These are phyloP conservation scores for Cytauxzoon felis DNA, from an alignment of 169 alveolate genomes.

Conservation along the genomic window DNA sequence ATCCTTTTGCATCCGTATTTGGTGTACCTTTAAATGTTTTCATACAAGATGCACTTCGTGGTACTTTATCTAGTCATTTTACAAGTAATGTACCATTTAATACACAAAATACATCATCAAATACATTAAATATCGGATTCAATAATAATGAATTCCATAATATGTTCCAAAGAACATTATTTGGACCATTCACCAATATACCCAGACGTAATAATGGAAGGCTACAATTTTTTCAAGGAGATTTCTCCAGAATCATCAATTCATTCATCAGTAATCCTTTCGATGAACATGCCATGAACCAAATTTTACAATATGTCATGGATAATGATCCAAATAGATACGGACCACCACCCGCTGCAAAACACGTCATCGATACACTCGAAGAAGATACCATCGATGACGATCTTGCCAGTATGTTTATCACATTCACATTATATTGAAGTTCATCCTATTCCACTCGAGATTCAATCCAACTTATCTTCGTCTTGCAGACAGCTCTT, in stretches of 20 bases:
- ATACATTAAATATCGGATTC: not conserved
- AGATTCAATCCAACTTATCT: too few relatives aligned
- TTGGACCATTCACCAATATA: too few relatives aligned
- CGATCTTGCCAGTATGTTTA: conserved; percentile 50
- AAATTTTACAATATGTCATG: conserved; percentile 68
- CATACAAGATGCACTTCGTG: conserved; percentile 20
- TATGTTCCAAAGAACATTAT: not conserved
- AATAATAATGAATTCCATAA: not conserved
- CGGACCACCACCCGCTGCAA: conserved; percentile 83
- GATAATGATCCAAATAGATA: conserved; percentile 79
- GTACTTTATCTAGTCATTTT: too few relatives aligned
- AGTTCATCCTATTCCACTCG: not conserved
- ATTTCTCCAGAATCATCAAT: not conserved
- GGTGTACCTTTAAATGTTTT: conserved; percentile 45
- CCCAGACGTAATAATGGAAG: too few relatives aligned
- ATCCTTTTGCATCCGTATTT: conserved; percentile 31
- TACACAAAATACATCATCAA: too few relatives aligned
- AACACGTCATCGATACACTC: conserved; percentile 64
- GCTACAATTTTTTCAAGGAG: not conserved
- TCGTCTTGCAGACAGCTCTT: too few relatives aligned
- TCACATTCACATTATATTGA: not conserved
- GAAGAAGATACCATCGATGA: conserved; percentile 63
- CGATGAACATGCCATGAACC: conserved; percentile 64
- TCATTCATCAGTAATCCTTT: conserved; percentile 45
- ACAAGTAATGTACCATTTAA: too few relatives aligned